Conservation (phyloP, 2,329 filamentous ascomycete genomes). For the Davidsoniella australis region DNA sequence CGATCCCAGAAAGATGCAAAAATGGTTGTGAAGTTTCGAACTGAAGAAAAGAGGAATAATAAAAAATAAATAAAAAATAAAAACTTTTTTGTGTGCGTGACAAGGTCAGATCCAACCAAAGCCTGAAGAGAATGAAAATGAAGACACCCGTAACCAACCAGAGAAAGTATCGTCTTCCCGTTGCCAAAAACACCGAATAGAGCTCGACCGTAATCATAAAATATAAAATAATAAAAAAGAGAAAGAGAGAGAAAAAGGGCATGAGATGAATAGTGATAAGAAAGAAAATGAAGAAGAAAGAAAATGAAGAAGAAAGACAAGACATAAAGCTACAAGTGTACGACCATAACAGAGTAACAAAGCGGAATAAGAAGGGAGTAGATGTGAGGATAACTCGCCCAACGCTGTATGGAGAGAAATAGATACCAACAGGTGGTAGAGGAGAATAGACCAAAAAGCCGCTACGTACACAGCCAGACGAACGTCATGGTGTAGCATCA, state of each 20-base stretch:
- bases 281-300: constrained; percentile 11
- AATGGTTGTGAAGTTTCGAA: too few species aligned
- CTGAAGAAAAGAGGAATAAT: constrained; percentile 8
- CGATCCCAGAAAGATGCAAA: too few species aligned
- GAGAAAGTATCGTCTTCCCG: background rate
- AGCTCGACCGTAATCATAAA: background rate
- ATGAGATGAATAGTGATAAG: constrained; percentile 16
- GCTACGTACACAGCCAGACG: too few species aligned
- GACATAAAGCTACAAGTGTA: constrained; percentile 16
- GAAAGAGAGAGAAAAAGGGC: constrained; percentile 14
- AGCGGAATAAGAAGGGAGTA: too few species aligned
- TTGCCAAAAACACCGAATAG: background rate
- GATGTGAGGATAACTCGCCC: too few species aligned
- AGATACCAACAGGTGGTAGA: too few species aligned
- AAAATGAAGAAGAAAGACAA: constrained; percentile 16
- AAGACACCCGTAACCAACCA: background rate
- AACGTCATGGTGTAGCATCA: constrained; percentile 15
- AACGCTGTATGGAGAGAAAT: too few species aligned
- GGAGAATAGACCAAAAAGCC: too few species aligned
- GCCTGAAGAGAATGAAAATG: background rate
- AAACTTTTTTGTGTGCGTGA: constrained; percentile 1
- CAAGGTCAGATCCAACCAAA: background rate
- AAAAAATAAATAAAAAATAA: constrained; percentile 14
- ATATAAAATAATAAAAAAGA: background rate
- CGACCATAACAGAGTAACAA: too few species aligned